phyloP scores from a whole-genome alignment of 257 asterid species.

The Fraxinus americana region DNA sequence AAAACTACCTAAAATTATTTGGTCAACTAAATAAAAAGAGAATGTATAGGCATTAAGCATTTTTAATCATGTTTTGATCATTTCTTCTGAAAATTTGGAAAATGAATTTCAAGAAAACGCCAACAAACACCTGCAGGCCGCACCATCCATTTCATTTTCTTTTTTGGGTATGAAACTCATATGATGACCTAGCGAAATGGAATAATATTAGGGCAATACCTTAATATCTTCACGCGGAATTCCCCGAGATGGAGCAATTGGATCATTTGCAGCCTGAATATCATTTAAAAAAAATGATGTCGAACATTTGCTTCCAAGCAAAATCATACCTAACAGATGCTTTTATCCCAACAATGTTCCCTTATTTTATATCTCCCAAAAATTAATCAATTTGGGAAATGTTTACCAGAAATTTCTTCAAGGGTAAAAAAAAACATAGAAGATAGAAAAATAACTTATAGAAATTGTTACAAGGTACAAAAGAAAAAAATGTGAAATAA shows the following conservation, averaged over 20 bases:
- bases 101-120: not conserved
- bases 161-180: not conserved
- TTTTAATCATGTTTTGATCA: not conserved
- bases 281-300: constrained; percentile 21
- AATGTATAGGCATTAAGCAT: not conserved
- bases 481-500: constrained; percentile 9
- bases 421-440: constrained; percentile 10
- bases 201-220: constrained; percentile 41
- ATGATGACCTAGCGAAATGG: not conserved
- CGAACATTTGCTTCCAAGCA: constrained; percentile 10
- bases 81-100: not conserved
- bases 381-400: not conserved
- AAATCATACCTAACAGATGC: not conserved
- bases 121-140: not conserved
- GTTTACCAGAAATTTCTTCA: not conserved
- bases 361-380: not conserved
- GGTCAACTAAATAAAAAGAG: constrained; percentile 1
- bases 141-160: not conserved
- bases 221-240: constrained; percentile 87
- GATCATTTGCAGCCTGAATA: constrained; percentile 94
- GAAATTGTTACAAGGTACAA: not conserved
- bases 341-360: constrained; percentile 1
- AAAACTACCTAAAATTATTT: not conserved
- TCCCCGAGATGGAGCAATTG: constrained; percentile 94
- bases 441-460: not conserved